Evolutionary conservation across 768 basidiomycete genomes (phyloP).

Genomic region (Inosperma sp.): DNA sequence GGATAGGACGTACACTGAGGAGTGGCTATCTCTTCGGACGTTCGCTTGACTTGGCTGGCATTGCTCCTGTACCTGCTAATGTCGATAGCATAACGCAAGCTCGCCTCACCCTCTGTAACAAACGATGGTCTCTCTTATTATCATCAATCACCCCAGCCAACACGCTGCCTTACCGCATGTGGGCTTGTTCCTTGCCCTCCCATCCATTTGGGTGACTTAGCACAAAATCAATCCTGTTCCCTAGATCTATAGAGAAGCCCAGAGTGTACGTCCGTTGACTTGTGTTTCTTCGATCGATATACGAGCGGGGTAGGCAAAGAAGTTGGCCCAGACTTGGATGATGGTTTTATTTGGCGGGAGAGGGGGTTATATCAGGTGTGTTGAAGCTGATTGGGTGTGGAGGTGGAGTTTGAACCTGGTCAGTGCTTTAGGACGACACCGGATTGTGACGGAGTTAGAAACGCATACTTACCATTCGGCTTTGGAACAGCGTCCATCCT

Average conservation of each 20-base stretch:
- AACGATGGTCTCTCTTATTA: slow-evolving; percentile 33
- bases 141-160: slow-evolving; percentile 36
- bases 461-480: slow-evolving; percentile 40
- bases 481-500: slow-evolving; percentile 43
- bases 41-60: slow-evolving; percentile 12
- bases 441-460: slow-evolving; percentile 35
- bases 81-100: slow-evolving; percentile 48
- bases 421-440: slow-evolving; percentile 35
- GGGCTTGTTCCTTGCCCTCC: slow-evolving; percentile 38
- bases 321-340: slow-evolving; percentile 44
- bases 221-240: slow-evolving; percentile 36
- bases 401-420: slow-evolving; percentile 33
- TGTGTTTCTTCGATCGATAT: slow-evolving; percentile 43
- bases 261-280: slow-evolving; percentile 35
- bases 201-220: slow-evolving; percentile 41
- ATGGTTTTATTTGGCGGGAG: slow-evolving; percentile 39
- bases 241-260: slow-evolving; percentile 34
- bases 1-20: slow-evolving; percentile 33
- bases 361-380: slow-evolving; percentile 21
- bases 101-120: slow-evolving; percentile 54
- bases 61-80: slow-evolving; percentile 40
- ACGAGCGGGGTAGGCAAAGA: slow-evolving; percentile 41
- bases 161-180: slow-evolving; percentile 39
- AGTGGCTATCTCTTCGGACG: slow-evolving; percentile 46
- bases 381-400: slow-evolving; percentile 22